Percentiles rank a stretch among this genome's conserved stretches.
Conservation (phyloP, 2,329 filamentous ascomycete genomes). For the Teratosphaeriaceae sp. region DNA sequence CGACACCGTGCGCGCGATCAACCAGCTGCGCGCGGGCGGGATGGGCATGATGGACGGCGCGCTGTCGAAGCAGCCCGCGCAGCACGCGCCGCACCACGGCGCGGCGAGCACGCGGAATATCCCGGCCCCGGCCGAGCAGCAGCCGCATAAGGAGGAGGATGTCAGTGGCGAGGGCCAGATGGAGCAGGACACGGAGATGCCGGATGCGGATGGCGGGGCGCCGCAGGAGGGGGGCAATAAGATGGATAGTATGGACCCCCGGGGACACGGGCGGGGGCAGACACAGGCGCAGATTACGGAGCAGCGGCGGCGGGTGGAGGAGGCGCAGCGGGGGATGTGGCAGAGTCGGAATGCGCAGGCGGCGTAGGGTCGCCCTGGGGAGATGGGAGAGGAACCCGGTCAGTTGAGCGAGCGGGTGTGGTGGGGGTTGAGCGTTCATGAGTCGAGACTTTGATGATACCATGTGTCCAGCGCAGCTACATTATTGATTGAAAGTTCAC, state of each 20-base stretch:
- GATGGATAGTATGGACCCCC: conserved; percentile 43
- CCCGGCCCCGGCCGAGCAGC: conserved; percentile 7
- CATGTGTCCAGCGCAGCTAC: too few species aligned
- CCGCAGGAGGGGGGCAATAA: too few species aligned
- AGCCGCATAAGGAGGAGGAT: conserved; percentile 19
- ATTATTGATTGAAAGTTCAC: too few species aligned
- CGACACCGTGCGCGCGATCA: conserved; percentile 61
- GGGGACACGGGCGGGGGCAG: conserved; percentile 54
- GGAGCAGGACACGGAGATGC: conserved; percentile 29
- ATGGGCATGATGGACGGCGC: conserved; percentile 56
- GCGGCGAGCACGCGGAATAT: too few species aligned
- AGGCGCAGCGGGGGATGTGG: conserved; percentile 51
- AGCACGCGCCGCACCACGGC: too few species aligned
- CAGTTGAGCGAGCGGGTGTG: neutral
- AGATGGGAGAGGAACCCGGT: neutral
- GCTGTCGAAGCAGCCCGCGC: conserved; percentile 52
- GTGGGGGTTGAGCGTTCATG: too few species aligned
- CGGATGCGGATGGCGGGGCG: conserved; percentile 31
- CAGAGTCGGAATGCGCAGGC: conserved; percentile 10
- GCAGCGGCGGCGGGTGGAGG: conserved; percentile 54
- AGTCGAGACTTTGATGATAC: too few species aligned
- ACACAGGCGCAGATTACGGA: conserved; percentile 56
- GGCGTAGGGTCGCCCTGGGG: conserved; percentile 4
- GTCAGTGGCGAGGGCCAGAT: conserved; percentile 13
- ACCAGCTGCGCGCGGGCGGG: conserved; percentile 57